Percentiles rank a stretch among this genome's conserved stretches.
Conservation (phyloP, 768 basidiomycete genomes). For the Trichaptum fuscoviolaceum region DNA sequence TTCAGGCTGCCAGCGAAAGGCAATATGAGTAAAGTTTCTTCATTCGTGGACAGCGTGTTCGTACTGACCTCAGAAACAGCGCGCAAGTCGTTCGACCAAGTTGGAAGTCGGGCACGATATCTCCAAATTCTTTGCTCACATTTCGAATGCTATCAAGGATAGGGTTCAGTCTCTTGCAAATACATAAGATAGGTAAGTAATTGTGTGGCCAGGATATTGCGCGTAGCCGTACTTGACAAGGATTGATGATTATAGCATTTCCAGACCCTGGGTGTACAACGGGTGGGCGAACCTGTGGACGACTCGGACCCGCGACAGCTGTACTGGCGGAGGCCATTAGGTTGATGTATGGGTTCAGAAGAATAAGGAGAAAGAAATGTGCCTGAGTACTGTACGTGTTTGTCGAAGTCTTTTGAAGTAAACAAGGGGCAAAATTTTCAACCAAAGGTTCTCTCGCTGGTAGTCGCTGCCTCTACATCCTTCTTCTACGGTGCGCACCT, state of each 20-base stretch:
- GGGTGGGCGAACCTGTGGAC: slow-evolving; percentile 31
- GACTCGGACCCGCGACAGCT: neutral
- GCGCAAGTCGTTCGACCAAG: slow-evolving; percentile 93
- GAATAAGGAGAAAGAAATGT: neutral
- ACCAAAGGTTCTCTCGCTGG: too few relatives aligned
- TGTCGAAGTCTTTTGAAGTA: neutral
- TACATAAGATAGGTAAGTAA: neutral
- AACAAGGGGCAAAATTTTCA: too few relatives aligned
- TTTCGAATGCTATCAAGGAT: slow-evolving; percentile 83
- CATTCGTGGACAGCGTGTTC: slow-evolving; percentile 1
- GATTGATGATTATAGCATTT: slow-evolving; percentile 59
- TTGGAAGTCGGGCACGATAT: slow-evolving; percentile 92
- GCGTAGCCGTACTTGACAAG: slow-evolving; percentile 44
- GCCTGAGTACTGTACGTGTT: neutral
- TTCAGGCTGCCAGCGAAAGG: slow-evolving; percentile 51
- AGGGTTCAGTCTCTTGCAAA: slow-evolving; percentile 72
- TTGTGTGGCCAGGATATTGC: neutral
- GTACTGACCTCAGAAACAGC: slow-evolving; percentile 75
- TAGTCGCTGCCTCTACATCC: too few relatives aligned
- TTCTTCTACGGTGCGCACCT: too few relatives aligned
- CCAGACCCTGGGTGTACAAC: slow-evolving; percentile 61
- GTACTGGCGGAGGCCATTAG: neutral
- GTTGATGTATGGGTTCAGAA: neutral
- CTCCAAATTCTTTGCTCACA: slow-evolving; percentile 90
- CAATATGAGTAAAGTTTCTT: neutral